These are phyloP conservation scores for Sordaria brevicollis DNA, from an alignment of 495 filamentous ascomycete species.

Conservation along the genomic window DNA sequence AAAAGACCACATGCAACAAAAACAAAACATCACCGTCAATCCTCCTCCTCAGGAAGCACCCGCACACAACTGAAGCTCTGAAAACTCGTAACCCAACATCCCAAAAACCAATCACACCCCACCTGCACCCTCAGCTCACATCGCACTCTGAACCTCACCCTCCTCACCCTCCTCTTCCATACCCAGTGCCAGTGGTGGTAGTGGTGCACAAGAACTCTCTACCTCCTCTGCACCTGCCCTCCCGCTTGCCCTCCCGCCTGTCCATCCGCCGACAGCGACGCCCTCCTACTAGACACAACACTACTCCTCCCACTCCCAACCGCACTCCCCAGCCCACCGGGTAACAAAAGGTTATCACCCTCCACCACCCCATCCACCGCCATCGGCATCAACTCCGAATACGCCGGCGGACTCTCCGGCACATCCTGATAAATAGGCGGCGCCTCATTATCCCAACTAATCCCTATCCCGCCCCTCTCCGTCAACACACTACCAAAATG, in stretches of 20 bases:
- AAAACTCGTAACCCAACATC: neutral
- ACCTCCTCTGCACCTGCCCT: slow-evolving; percentile 10
- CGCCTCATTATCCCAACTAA: slow-evolving; percentile 95
- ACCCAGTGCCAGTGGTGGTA: neutral
- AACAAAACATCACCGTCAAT: too few relatives aligned
- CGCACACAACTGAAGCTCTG: neutral
- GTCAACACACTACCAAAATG: slow-evolving; percentile 77
- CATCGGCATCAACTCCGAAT: slow-evolving; percentile 34
- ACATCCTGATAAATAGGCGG: slow-evolving; percentile 94
- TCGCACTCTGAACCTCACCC: neutral
- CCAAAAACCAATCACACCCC: neutral
- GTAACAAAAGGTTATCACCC: neutral
- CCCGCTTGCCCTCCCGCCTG: too few relatives aligned
- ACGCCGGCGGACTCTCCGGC: slow-evolving; percentile 74
- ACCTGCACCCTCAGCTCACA: neutral
- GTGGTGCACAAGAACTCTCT: slow-evolving; percentile 3
- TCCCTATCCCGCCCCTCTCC: slow-evolving; percentile 75
- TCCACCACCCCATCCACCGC: slow-evolving; percentile 11
- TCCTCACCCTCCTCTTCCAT: too few relatives aligned
- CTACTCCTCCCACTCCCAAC: neutral
- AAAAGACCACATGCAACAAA: neutral
- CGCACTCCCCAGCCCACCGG: neutral
- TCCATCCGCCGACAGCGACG: too few relatives aligned
- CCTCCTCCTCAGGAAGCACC: neutral
- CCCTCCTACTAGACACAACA: neutral